Percentiles rank a stretch among this genome's conserved stretches.
These are phyloP conservation scores for Senna siamea DNA, from an alignment of 306 rosid species.

Conservation along the genomic window DNA sequence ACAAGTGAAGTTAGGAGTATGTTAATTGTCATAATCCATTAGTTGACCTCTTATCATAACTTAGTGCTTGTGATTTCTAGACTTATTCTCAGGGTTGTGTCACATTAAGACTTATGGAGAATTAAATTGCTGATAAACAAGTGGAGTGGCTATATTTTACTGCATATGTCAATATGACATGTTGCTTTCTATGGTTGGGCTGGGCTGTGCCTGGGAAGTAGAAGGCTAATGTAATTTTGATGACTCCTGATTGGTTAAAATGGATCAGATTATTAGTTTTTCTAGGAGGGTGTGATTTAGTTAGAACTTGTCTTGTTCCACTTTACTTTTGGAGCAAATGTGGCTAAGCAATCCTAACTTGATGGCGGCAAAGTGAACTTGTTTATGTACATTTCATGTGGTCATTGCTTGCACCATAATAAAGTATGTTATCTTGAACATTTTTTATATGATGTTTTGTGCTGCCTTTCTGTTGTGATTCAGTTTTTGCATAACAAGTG, in stretches of 20 bases:
- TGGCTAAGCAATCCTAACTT: not conserved
- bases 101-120: not conserved
- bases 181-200: not conserved
- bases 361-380: not conserved
- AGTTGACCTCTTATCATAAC: not conserved
- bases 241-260: constrained; percentile 9
- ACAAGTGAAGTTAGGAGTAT: constrained; percentile 16
- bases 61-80: constrained; percentile 17
- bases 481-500: not conserved
- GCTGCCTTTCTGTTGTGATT: not conserved
- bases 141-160: not conserved
- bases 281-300: not conserved
- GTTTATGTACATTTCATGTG: not conserved
- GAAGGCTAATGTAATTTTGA: not conserved
- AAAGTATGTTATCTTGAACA: constrained; percentile 9
- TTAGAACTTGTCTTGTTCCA: not conserved
- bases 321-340: not conserved
- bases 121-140: not conserved
- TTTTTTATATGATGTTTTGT: constrained; percentile 21
- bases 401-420: constrained; percentile 3
- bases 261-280: not conserved
- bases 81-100: not conserved
- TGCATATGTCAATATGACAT: not conserved
- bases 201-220: not conserved
- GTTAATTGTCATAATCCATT: not conserved